Conservation (phyloP, 2,329 filamentous ascomycete genomes). For the Mollisiaceae sp. region DNA sequence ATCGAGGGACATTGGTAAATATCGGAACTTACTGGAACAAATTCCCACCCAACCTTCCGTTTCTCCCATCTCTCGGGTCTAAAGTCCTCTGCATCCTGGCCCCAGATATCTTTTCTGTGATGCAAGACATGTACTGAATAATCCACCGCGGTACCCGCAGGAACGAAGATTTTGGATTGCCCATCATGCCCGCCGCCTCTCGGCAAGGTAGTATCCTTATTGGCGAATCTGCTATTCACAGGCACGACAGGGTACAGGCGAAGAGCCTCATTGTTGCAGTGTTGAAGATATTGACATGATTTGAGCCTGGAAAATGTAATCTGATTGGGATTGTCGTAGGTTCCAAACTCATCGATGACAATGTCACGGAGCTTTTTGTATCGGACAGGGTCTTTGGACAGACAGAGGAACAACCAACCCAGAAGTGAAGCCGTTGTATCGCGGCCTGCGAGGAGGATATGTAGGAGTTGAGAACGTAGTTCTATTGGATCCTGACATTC, state of each 20-base stretch:
- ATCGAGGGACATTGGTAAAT: background rate
- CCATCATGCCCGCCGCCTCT: slow-evolving; percentile 45
- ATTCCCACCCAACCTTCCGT: slow-evolving; percentile 52
- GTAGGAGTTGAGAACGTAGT: slow-evolving; percentile 56
- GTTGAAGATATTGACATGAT: slow-evolving; percentile 38
- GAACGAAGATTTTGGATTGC: slow-evolving; percentile 41
- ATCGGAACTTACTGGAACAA: slow-evolving; percentile 41
- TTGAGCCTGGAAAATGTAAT: slow-evolving; percentile 40
- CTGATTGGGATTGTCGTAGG: slow-evolving; percentile 37
- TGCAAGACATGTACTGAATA: slow-evolving; percentile 44
- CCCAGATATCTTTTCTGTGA: slow-evolving; percentile 46
- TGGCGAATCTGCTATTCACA: slow-evolving; percentile 54
- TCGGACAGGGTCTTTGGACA: slow-evolving; percentile 48
- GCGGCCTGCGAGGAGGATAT: slow-evolving; percentile 61
- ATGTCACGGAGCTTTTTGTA: slow-evolving; percentile 50
- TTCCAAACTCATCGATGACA: slow-evolving; percentile 46
- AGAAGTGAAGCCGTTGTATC: slow-evolving; percentile 62
- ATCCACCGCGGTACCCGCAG: slow-evolving; percentile 37
- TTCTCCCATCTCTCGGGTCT: slow-evolving; percentile 45
- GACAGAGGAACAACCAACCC: slow-evolving; percentile 52
- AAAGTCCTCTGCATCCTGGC: slow-evolving; percentile 45
- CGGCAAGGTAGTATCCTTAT: slow-evolving; percentile 49
- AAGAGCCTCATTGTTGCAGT: slow-evolving; percentile 48
- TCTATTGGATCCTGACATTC: slow-evolving; percentile 51
- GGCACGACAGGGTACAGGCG: slow-evolving; percentile 60